These are phyloP conservation scores for Ceratobasidium sp. DNA, from an alignment of 1,284 basidiomycete genomes.

Conservation along the genomic window DNA sequence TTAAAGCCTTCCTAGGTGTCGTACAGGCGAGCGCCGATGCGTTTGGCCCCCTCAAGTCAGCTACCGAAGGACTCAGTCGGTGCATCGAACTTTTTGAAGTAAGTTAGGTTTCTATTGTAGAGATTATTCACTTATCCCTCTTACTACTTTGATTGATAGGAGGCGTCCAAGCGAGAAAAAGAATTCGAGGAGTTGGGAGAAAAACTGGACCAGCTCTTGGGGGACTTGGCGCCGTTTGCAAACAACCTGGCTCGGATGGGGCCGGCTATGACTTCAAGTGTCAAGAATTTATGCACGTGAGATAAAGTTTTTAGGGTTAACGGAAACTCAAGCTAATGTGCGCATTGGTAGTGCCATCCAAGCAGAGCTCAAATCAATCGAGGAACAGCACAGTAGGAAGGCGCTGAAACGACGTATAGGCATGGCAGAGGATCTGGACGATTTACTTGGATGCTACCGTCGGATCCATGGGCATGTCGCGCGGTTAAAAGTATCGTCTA, in stretches of 20 bases:
- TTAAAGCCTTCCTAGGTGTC: too few relatives aligned
- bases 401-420: neutral
- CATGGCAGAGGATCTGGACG: neutral
- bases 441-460: slow-evolving; percentile 19
- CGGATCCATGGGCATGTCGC: neutral
- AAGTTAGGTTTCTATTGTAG: neutral
- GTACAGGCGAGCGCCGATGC: too few relatives aligned
- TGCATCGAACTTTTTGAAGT: slow-evolving; percentile 9
- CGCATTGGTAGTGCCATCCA: neutral
- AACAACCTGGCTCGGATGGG: neutral
- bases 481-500: neutral
- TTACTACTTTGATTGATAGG: neutral
- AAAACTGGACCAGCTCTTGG: neutral
- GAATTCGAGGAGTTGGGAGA: neutral
- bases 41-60: slow-evolving; percentile 6
- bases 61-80: neutral
- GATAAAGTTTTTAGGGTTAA: neutral
- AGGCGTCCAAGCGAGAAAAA: neutral
- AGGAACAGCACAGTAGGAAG: neutral
- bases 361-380: neutral
- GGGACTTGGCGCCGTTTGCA: neutral
- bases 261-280: neutral
- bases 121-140: neutral
- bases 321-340: neutral
- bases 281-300: neutral